Evolutionary conservation across 1,284 basidiomycete genomes (phyloP), one percentile per base, ranked within the genome.

Genomic region (Ceraceosorus bombacis): DNA sequence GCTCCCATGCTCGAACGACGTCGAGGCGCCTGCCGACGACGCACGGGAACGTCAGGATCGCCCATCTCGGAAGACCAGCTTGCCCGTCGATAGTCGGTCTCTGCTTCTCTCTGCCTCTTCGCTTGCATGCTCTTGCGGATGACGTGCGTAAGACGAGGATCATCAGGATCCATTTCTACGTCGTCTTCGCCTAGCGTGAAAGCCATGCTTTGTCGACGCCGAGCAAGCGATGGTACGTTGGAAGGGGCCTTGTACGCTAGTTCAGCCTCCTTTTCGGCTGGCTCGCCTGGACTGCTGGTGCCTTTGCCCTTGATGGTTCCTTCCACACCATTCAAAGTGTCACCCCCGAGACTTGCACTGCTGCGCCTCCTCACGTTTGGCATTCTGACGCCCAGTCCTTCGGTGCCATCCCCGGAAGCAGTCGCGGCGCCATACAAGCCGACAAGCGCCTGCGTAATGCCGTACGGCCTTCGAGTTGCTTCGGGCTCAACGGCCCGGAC

Each of bases 61-160:
- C 60, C 59, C 41, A 51, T 54, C 49, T 63, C 59, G 9, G 62
- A 62, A 15, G 51, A 56, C 51, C 55, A 63, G 52, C 62, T 63
- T 41, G 58, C 37, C 4, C 61, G 61, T 40, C 61, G 61, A 40
- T 62, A 52, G 17, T 43, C 41, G 51, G 27, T 50, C 41, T 54
- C 39, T 37, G n/a, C 53, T 27, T 43, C 46, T 10, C 51, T 41
- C 12, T 58, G 51, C 37, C 60, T 48, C 50, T 62, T 62, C 46
- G 52, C 27, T 48, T 62, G 57, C 49, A 62, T 58, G 48, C 62
- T 63, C 59, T 63, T 63, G 49, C 62, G 59, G 41, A 53, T 55
- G 41, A 43, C 49, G 17, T 60, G 59, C 46, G 62, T 63, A 1
- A 56, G 49, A 57, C 59, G 53, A 8, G 62, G 62, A 51, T 63